A percentile compares a stretch with the other conserved stretches of the same genome.
Evolutionary conservation across 148 eudicot species (phyloP).

Genomic region (Fagopyrum esculentum): DNA sequence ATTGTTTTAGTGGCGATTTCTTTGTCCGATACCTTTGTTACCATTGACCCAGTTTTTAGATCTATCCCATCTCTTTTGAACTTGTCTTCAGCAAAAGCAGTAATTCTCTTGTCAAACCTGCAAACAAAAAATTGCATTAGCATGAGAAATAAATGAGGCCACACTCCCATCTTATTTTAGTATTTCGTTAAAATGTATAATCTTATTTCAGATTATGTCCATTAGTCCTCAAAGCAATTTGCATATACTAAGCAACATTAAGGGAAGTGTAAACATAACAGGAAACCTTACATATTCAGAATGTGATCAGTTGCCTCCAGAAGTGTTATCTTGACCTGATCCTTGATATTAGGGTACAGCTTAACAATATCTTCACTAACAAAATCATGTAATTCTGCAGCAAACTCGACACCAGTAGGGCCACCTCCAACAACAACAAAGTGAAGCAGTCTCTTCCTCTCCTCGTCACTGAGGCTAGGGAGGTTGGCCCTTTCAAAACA

Average conservation of each 20-base stretch:
- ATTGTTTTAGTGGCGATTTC: slow-evolving; percentile 33
- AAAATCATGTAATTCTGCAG: slow-evolving; percentile 61
- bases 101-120: slow-evolving; percentile 70
- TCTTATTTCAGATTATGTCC: neutral
- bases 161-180: neutral
- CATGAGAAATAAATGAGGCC: neutral
- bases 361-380: slow-evolving; percentile 45
- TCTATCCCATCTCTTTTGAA: slow-evolving; percentile 58
- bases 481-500: slow-evolving; percentile 66
- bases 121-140: neutral
- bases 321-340: slow-evolving; percentile 41
- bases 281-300: slow-evolving; percentile 44
- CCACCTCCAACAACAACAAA: slow-evolving; percentile 72
- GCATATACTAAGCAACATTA: neutral
- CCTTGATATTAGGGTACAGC: slow-evolving; percentile 45
- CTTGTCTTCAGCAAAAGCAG: slow-evolving; percentile 53
- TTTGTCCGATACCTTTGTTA: slow-evolving; percentile 35
- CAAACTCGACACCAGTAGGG: slow-evolving; percentile 69
- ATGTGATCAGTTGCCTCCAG: slow-evolving; percentile 66
- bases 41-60: slow-evolving; percentile 42
- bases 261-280: neutral
- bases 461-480: slow-evolving; percentile 44
- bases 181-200: neutral
- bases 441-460: slow-evolving; percentile 40
- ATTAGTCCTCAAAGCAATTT: neutral